Evolutionary conservation across 2,329 filamentous ascomycete species (phyloP).

Genomic region (Incumbomyces lentus): DNA sequence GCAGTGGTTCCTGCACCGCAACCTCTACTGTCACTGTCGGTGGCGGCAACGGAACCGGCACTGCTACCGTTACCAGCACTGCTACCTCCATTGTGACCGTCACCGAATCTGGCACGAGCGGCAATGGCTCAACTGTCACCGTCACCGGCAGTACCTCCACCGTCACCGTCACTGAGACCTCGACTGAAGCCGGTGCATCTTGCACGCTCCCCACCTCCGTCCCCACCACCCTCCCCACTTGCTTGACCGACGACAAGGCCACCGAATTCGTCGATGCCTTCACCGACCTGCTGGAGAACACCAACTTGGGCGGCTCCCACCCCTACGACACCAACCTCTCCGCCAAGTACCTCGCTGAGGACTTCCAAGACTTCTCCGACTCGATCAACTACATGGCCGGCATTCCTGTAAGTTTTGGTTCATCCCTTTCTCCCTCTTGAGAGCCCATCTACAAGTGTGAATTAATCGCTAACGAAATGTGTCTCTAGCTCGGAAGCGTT

Average conservation of each 20-base stretch:
- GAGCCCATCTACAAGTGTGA: background rate
- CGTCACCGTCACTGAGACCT: conserved; percentile 10
- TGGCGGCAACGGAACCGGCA: background rate
- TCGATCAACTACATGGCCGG: conserved; percentile 22
- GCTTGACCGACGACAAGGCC: conserved; percentile 14
- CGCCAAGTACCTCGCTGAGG: conserved; percentile 10
- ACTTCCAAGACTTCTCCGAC: conserved; percentile 20
- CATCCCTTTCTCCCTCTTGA: background rate
- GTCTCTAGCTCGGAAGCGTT: conserved; percentile 13
- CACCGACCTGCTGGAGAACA: conserved; percentile 15
- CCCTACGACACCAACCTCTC: conserved; percentile 16
- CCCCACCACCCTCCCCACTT: conserved; percentile 7
- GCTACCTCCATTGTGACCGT: conserved; percentile 5
- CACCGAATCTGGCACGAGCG: conserved; percentile 3
- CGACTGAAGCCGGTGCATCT: conserved; percentile 5
- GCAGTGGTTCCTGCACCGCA: conserved; percentile 2
- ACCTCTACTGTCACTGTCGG: background rate
- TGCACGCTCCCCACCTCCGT: conserved; percentile 1
- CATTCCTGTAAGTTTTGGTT: conserved; percentile 18
- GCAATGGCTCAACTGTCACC: too few species aligned
- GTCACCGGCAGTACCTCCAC: conserved; percentile 8
- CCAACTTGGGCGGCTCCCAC: conserved; percentile 13
- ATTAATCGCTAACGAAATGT: too few species aligned
- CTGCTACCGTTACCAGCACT: background rate
- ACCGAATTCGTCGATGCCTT: conserved; percentile 15